Evolutionary conservation across 148 eudicot genomes (phyloP).

Genomic region (Camellia lanceoleosa): DNA sequence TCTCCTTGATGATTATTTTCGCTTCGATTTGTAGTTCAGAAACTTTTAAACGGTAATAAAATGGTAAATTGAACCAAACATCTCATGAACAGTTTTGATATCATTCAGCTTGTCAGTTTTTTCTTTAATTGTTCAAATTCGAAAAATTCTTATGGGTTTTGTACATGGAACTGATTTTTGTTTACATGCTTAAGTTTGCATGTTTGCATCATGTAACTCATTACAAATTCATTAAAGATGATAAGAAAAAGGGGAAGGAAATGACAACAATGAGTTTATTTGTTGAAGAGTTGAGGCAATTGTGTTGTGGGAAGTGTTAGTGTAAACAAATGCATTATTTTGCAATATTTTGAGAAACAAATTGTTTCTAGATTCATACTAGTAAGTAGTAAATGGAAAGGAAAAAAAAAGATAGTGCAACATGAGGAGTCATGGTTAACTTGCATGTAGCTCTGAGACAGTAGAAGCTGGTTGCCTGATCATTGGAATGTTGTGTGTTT

Average conservation of each 20-base stretch:
- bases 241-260: neutral
- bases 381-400: neutral
- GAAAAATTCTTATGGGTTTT: neutral
- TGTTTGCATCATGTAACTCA: neutral
- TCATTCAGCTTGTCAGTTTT: neutral
- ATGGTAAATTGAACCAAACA: neutral
- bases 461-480: neutral
- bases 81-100: neutral
- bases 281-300: neutral
- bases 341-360: neutral
- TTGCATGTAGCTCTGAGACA: neutral
- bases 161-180: neutral
- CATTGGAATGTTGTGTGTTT: neutral
- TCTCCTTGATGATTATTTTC: neutral
- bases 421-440: conserved; percentile 1
- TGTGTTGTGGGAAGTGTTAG: neutral
- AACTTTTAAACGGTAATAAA: neutral
- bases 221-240: neutral
- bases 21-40: neutral
- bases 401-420: no score
- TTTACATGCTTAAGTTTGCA: no score
- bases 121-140: neutral
- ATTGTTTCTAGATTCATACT: neutral
- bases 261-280: neutral
- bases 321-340: conserved; percentile 1